These are phyloP conservation scores for Colletotrichum salicis DNA, from an alignment of 2,329 filamentous ascomycete genomes.

Conservation along the genomic window DNA sequence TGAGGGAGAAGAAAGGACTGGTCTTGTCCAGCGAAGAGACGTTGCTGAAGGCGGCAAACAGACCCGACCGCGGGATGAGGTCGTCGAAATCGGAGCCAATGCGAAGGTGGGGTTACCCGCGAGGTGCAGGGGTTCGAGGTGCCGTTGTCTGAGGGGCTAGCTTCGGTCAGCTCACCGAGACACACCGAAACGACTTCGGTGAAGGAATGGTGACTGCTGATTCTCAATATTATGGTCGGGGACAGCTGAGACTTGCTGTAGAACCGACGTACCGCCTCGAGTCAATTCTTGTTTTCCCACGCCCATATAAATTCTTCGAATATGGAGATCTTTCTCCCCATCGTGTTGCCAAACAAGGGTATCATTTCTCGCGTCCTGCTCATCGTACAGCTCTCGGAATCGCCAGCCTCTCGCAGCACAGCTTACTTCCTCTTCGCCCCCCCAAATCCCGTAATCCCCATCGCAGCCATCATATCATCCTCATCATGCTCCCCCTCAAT, in stretches of 20 bases:
- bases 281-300: neutral
- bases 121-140: slow-evolving; percentile 20
- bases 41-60: slow-evolving; percentile 1
- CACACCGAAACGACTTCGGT: neutral
- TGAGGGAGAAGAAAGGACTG: neutral
- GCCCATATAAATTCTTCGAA: neutral
- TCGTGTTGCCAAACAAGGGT: slow-evolving; percentile 38
- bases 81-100: slow-evolving; percentile 31
- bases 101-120: slow-evolving; percentile 27
- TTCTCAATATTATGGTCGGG: too few relatives aligned
- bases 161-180: slow-evolving; percentile 8
- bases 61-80: neutral
- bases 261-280: neutral
- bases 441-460: slow-evolving; percentile 74
- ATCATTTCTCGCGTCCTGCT: slow-evolving; percentile 41
- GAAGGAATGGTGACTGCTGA: neutral
- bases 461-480: slow-evolving; percentile 75
- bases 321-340: neutral
- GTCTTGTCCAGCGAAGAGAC: neutral
- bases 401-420: neutral
- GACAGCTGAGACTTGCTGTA: too few relatives aligned
- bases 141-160: neutral
- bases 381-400: slow-evolving; percentile 9
- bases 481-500: slow-evolving; percentile 77
- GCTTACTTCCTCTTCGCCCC: slow-evolving; percentile 60